phyloP scores from a whole-genome alignment of 768 basidiomycete species.

The Tulasnella sp. region DNA sequence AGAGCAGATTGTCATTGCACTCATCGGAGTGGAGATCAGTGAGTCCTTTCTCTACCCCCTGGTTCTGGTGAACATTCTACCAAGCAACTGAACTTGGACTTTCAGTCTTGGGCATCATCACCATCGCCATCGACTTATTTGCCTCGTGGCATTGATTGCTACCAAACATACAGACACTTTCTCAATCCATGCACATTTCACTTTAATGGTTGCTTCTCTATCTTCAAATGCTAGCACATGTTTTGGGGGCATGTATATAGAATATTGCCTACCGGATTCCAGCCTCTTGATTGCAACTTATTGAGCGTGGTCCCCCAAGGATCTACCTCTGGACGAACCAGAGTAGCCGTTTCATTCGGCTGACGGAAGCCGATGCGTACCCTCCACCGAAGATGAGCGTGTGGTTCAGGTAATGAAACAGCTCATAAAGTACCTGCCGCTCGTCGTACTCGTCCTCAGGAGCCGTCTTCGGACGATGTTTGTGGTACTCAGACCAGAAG shows the following conservation, averaged over 20 bases:
- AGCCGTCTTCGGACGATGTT: constrained; percentile 49
- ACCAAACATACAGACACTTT: not conserved
- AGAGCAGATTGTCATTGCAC: constrained; percentile 84
- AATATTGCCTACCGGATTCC: not conserved
- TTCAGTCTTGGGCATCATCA: constrained; percentile 77
- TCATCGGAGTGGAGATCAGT: constrained; percentile 87
- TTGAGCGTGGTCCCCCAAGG: no score
- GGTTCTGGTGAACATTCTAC: constrained; percentile 6
- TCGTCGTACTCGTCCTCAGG: constrained; percentile 55
- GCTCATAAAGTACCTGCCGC: constrained; percentile 58
- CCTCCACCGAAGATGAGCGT: constrained; percentile 64
- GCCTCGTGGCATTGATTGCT: constrained; percentile 14
- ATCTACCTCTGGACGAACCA: not conserved
- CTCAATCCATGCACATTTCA: no score
- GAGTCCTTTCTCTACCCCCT: constrained; percentile 22
- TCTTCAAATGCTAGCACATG: not conserved
- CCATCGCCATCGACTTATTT: constrained; percentile 73
- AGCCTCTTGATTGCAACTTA: not conserved
- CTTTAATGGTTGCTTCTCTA: not conserved
- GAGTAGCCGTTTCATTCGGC: constrained; percentile 15
- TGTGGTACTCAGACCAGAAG: constrained; percentile 59
- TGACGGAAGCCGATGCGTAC: constrained; percentile 8
- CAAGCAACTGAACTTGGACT: constrained; percentile 16
- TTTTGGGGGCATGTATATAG: not conserved
- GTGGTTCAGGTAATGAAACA: constrained; percentile 78